Conservation (phyloP, 306 rosid species). For the Pyrus pyrifolia region DNA sequence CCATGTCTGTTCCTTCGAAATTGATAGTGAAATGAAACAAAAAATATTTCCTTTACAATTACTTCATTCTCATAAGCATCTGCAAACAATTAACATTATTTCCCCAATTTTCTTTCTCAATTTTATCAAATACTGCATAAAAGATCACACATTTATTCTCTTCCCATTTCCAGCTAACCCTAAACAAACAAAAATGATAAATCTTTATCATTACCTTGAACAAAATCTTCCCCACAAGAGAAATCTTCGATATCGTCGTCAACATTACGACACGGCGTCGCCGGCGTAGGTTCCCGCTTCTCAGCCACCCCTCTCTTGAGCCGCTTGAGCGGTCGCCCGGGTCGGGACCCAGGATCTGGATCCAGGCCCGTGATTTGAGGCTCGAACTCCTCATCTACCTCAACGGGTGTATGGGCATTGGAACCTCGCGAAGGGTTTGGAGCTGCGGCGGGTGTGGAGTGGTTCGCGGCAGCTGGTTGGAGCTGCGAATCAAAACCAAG, state of each 20-base stretch:
- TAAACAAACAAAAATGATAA: not conserved
- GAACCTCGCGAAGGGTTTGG: not conserved
- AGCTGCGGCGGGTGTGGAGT: constrained; percentile 1
- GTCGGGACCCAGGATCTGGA: constrained; percentile 27
- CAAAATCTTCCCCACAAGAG: constrained; percentile 50
- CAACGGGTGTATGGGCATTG: not conserved
- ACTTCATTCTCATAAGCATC: not conserved
- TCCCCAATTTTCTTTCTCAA: not conserved
- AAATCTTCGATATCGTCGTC: constrained; percentile 81
- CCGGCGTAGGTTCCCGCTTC: constrained; percentile 6
- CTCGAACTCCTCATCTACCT: constrained; percentile 12
- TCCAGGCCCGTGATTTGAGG: constrained; percentile 28
- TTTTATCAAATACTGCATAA: not conserved
- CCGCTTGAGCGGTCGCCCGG: constrained; percentile 46
- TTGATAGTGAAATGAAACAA: not conserved
- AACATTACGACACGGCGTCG: constrained; percentile 1
- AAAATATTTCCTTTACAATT: not conserved
- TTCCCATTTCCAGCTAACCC: not conserved
- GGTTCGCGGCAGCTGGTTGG: constrained; percentile 2
- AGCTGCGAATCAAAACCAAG: constrained; percentile 36
- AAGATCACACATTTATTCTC: not conserved
- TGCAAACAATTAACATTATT: not conserved
- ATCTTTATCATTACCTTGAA: constrained; percentile 16
- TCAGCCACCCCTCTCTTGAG: constrained; percentile 51
- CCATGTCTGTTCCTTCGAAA: not conserved